phyloP scores from a whole-genome alignment of 495 filamentous ascomycete species.

The Podospora australis region DNA sequence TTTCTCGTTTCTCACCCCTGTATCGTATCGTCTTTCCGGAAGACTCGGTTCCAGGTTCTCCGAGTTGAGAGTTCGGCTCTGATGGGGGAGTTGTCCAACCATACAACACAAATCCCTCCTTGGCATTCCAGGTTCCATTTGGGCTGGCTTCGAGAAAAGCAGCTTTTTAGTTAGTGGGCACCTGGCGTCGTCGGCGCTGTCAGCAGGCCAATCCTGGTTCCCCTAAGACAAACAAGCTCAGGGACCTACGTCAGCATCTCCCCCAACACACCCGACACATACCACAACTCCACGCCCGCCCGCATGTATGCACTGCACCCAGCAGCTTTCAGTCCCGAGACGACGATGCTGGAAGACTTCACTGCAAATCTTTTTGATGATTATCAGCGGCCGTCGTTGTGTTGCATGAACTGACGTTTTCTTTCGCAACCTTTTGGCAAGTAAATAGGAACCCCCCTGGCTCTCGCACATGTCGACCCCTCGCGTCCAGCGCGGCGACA shows the following conservation, averaged over 20 bases:
- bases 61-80: too few species aligned
- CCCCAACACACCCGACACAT: neutral
- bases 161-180: neutral
- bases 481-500: slow-evolving; percentile 29
- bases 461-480: slow-evolving; percentile 45
- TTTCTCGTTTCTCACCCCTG: neutral
- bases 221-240: too few species aligned
- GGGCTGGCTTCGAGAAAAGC: neutral
- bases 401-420: too few species aligned
- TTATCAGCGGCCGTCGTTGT: too few species aligned
- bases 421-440: neutral
- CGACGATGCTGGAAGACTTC: slow-evolving; percentile 7
- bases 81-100: too few species aligned
- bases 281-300: slow-evolving; percentile 6
- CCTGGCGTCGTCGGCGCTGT: neutral
- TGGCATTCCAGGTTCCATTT: too few species aligned
- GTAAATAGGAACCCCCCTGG: slow-evolving; percentile 40
- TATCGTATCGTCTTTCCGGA: too few species aligned
- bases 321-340: slow-evolving; percentile 4
- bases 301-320: neutral
- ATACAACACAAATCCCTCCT: too few species aligned
- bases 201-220: too few species aligned
- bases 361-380: too few species aligned
- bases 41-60: too few species aligned
- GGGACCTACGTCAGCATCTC: slow-evolving; percentile 5